Evolutionary conservation across 73 alveolate species (phyloP), one percentile per base, ranked within the genome.

Genomic region (Paramecium sexaurelia): DNA sequence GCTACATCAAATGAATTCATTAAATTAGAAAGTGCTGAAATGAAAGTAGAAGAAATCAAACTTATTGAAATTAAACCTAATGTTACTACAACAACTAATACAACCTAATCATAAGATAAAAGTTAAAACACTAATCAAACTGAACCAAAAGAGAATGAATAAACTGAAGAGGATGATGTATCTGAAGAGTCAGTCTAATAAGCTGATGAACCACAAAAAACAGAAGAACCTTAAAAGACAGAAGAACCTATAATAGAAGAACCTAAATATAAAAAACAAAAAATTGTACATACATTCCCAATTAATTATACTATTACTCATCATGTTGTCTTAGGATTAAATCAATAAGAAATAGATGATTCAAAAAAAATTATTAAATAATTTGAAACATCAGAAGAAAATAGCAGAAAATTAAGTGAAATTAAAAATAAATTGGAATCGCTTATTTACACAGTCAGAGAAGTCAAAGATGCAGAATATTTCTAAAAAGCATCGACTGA

Each of bases 351-450:
- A 45, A 71, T 88, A 37, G 94, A 88, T 36, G 91, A 75, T 24
- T 43, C 82, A 33, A 69, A 43, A 35, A 47, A 56, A 29, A 88
- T 68, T 8, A 61, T 88, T 40, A 88, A 55, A 41, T 55, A 68
- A 33, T 87, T 87, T 33, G 93, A 92, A 41, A 32, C 71, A 9
- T 41, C 45, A 6, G 96, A 93, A 78, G 92, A 85, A 39, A 87
- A 71, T 24, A 36, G 71, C 20, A 75, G 73, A 75, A 91, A 75
- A 56, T 32, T 84, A 11, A 78, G 93, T 73, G 93, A 91, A 55
- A 92, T 73, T 61, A 93, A 93, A 84, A 93, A 93, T 91, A 71
- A 84, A 33, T 85, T 93, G 27, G 96, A 93, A 67, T 55, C 92
- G 0, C 92, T 85, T 39, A 78, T 93, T 51, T 93, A 93, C 39